A percentile compares a stretch with the other conserved stretches of the same genome.
Conservation (phyloP, 2,329 filamentous ascomycete species). For the Hypoxylon sp. region DNA sequence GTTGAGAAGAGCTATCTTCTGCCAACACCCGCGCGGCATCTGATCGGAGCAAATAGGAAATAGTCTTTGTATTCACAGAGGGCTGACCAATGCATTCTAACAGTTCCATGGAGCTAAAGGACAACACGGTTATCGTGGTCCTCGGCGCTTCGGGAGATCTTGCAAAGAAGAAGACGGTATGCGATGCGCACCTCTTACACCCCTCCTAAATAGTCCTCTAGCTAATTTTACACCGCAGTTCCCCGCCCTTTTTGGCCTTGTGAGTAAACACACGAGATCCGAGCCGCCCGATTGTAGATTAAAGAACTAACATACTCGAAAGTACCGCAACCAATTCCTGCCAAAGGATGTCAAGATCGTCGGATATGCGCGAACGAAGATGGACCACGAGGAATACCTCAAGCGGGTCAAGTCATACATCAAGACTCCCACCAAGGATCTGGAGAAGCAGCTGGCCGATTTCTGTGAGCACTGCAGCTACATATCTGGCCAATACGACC, state of each 20-base stretch:
- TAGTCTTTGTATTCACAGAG: conserved; percentile 42
- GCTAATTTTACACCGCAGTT: conserved; percentile 71
- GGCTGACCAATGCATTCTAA: conserved; percentile 52
- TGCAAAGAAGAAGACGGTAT: conserved; percentile 99
- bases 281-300: conserved; percentile 7
- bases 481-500: conserved; percentile 96
- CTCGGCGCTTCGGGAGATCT: conserved; percentile 97
- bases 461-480: conserved; percentile 93
- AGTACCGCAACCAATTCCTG: conserved; percentile 99
- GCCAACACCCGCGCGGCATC: background rate
- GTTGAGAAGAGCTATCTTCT: conserved; percentile 20
- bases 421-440: conserved; percentile 97
- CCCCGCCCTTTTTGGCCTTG: conserved; percentile 95
- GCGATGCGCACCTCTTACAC: conserved; percentile 49
- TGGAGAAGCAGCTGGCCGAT: conserved; percentile 92
- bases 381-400: conserved; percentile 97
- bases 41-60: background rate
- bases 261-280: conserved; percentile 65
- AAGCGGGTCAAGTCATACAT: conserved; percentile 97
- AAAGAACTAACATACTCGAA: conserved; percentile 41
- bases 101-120: conserved; percentile 94
- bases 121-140: conserved; percentile 97
- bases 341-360: conserved; percentile 96
- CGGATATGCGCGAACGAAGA: conserved; percentile 99
- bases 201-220: conserved; percentile 25